A percentile compares a stretch with the other conserved stretches of the same genome.
Evolutionary conservation across 2,329 filamentous ascomycete genomes (phyloP).

Genomic region (Eutypa lata): DNA sequence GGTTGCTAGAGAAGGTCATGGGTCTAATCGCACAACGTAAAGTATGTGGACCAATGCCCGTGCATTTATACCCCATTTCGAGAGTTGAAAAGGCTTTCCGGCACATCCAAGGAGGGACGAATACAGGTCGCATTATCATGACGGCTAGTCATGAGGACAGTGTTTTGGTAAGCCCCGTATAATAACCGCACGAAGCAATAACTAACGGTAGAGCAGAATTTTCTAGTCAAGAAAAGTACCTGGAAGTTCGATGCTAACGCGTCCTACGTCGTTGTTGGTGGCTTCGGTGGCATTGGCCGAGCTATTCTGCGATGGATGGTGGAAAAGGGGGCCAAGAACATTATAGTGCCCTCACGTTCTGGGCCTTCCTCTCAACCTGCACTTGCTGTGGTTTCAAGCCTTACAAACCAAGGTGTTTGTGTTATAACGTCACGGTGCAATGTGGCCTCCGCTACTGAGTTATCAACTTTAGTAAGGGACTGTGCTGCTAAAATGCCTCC

Average conservation of each 20-base stretch:
- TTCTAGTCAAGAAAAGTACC: neutral
- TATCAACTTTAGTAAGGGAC: no score
- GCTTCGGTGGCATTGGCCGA: slow-evolving; percentile 13
- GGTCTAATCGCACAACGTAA: slow-evolving; percentile 12
- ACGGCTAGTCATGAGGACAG: slow-evolving; percentile 3
- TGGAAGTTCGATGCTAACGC: slow-evolving; percentile 10
- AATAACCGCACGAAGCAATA: neutral
- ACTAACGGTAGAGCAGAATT: neutral
- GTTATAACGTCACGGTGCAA: slow-evolving; percentile 19
- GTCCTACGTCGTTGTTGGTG: slow-evolving; percentile 10
- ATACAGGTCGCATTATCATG: slow-evolving; percentile 21
- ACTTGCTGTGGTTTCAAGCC: slow-evolving; percentile 11
- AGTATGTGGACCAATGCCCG: slow-evolving; percentile 14
- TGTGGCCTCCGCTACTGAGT: no score
- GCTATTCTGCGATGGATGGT: slow-evolving; percentile 3
- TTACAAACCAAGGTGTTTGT: slow-evolving; percentile 8
- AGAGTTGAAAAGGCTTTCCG: slow-evolving; percentile 20
- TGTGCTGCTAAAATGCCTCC: no score
- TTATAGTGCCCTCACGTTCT: slow-evolving; percentile 3
- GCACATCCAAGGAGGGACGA: slow-evolving; percentile 19
- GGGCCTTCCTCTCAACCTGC: neutral
- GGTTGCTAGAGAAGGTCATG: neutral
- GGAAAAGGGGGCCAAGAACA: neutral
- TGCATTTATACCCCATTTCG: slow-evolving; percentile 18
- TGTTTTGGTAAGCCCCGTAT: slow-evolving; percentile 18